These are phyloP conservation scores for Zygoascus bituminiphila DNA, from an alignment of 805 yeast species.

Conservation along the genomic window DNA sequence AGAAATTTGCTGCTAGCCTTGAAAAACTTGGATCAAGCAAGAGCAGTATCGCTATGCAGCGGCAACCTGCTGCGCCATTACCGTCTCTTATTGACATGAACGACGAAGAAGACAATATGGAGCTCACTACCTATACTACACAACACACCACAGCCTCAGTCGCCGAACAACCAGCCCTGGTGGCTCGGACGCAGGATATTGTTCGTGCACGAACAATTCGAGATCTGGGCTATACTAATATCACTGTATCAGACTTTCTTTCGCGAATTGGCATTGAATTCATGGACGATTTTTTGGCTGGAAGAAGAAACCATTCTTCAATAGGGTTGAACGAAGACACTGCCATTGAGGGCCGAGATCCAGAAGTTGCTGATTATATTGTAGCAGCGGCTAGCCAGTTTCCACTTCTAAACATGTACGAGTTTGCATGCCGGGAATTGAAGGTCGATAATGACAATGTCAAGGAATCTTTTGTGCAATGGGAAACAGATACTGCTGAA, in stretches of 20 bases:
- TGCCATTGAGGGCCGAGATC: conserved; percentile 8
- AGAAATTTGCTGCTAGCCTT: no score
- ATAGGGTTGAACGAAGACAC: conserved; percentile 9
- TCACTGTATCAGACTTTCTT: conserved; percentile 23
- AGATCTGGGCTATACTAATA: conserved; percentile 4
- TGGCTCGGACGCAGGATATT: neutral
- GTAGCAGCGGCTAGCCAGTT: conserved; percentile 33
- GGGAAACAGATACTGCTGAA: conserved; percentile 38
- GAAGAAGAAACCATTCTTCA: conserved; percentile 15
- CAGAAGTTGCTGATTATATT: conserved; percentile 31
- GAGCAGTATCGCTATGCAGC: neutral
- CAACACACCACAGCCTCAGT: neutral
- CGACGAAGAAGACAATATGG: conserved; percentile 1
- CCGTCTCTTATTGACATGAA: neutral
- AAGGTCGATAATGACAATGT: conserved; percentile 45
- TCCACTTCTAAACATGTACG: conserved; percentile 41
- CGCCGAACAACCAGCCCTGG: neutral
- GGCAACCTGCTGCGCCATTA: neutral
- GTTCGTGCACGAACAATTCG: neutral
- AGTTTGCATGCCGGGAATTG: conserved; percentile 48
- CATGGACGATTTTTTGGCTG: conserved; percentile 22
- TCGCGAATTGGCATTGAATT: conserved; percentile 24
- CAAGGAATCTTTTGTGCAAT: conserved; percentile 37
- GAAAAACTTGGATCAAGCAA: no score
- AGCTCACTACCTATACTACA: neutral